Base-by-base conservation (phyloP, 176 grass and related monocot genomes). In the Pontederia crassipes region DNA sequence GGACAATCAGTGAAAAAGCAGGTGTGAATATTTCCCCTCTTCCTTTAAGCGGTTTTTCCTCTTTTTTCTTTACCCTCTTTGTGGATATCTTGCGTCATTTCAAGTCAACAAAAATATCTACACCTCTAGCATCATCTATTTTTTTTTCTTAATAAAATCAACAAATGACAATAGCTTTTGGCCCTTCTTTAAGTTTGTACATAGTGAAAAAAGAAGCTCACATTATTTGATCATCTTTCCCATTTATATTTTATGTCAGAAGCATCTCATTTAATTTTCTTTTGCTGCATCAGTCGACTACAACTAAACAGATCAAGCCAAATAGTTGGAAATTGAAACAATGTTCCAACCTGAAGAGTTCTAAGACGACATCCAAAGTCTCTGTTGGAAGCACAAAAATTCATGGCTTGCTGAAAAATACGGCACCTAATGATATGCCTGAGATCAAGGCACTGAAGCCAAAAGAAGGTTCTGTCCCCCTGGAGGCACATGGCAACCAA, bases 1-100 rank as follows among this genome's bases (percentile, higher is more conserved):
- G 66, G 45, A 49, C 47, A 55, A 49, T 28, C 57, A 24, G 68
- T 64, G 40, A 79, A 85, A 67, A 17, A 51, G 11, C 68, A 89
- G 81, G 82, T 89, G 78, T 52, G 45, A 46, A 57, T 26, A 81
- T 61, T 13, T 64, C 76, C 13, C 60, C 7, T 7, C 24, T 53
- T 66, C 55, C 1, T 9, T 11, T 48, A 47, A 17, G 68, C 8
- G 63, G 0, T 17, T 66, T 17, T 62, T 65, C 14, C 63, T 59
- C 46, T 1, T 11, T 50, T 28, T n/a, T 59, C 7, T 27, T 15
- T 29, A 12, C 11, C 54, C 12, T 35, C 8, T 45, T 54, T 53
- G 20, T 52, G 12, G 9, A 26, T 47, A 46, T 64, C 14, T 17
- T 24, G 20, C n/a, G 54, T 56, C 18, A 8, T 62, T 62, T 12